phyloP scores from a whole-genome alignment of 2,329 filamentous ascomycete species.

The Alternaria conjuncta region DNA sequence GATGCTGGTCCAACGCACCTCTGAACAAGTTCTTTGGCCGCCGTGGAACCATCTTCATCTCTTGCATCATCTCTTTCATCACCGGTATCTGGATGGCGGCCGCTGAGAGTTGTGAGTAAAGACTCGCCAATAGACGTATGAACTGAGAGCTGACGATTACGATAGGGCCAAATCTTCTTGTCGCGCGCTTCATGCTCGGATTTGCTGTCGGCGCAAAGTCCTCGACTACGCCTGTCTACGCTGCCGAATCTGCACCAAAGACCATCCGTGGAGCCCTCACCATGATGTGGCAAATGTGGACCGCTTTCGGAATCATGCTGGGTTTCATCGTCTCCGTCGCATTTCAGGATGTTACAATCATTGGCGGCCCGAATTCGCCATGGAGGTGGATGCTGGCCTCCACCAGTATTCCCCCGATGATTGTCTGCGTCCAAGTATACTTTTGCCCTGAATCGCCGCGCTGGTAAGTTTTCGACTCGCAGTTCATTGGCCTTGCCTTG shows the following conservation, averaged over 20 bases:
- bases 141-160: neutral
- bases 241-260: conserved; percentile 57
- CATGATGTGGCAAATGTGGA: conserved; percentile 61
- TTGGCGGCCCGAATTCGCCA: conserved; percentile 29
- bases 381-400: conserved; percentile 45
- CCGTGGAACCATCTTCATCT: conserved; percentile 43
- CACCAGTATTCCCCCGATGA: conserved; percentile 37
- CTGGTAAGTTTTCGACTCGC: conserved; percentile 23
- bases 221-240: conserved; percentile 55
- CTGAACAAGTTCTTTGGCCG: conserved; percentile 41
- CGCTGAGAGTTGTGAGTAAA: conserved; percentile 29
- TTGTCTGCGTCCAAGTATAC: conserved; percentile 42
- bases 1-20: conserved; percentile 44
- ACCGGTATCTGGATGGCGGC: conserved; percentile 44
- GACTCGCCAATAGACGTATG: neutral
- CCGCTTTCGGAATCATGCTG: conserved; percentile 42
- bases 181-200: conserved; percentile 41
- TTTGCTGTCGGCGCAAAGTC: conserved; percentile 44
- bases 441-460: conserved; percentile 39
- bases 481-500: neutral
- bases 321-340: conserved; percentile 42
- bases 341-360: conserved; percentile 34
- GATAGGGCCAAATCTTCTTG: conserved; percentile 37
- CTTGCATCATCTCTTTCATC: conserved; percentile 41
- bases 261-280: conserved; percentile 58